These are phyloP conservation scores for Tuber melanosporum DNA, from an alignment of 495 filamentous ascomycete genomes.

Conservation along the genomic window DNA sequence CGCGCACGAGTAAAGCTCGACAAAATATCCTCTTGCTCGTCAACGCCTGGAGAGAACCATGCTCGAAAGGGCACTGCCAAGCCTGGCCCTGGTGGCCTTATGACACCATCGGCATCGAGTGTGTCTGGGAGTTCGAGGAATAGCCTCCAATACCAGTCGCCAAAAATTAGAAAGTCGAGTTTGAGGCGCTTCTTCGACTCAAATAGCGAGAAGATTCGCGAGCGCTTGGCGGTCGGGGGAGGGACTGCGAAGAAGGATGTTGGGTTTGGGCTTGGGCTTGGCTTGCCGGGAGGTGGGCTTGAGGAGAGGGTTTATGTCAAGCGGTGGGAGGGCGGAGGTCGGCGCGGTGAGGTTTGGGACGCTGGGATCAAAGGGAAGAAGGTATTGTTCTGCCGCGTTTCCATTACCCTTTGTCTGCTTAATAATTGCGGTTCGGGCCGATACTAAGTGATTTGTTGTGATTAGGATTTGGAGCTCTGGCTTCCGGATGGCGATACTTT, in stretches of 20 bases:
- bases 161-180: constrained; percentile 30
- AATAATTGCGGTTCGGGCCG: not conserved
- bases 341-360: constrained; percentile 37
- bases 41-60: constrained; percentile 11
- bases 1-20: constrained; percentile 41
- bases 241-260: constrained; percentile 20
- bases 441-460: constrained; percentile 17
- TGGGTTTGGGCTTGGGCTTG: constrained; percentile 16
- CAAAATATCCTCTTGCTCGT: constrained; percentile 29
- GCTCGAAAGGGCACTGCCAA: constrained; percentile 27
- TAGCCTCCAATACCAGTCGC: constrained; percentile 29
- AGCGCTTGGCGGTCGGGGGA: constrained; percentile 25
- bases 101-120: constrained; percentile 34
- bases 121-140: constrained; percentile 36
- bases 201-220: constrained; percentile 36
- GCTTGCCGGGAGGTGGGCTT: constrained; percentile 30
- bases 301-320: constrained; percentile 34
- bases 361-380: constrained; percentile 27
- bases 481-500: constrained; percentile 57
- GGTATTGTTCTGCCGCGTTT: constrained; percentile 11
- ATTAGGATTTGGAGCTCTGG: constrained; percentile 57
- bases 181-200: constrained; percentile 36
- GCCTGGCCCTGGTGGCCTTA: constrained; percentile 29
- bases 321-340: constrained; percentile 38
- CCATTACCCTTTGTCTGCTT: not conserved